These are phyloP conservation scores for Xanthoceras sorbifolium DNA, from an alignment of 345 rosid genomes.

Conservation along the genomic window DNA sequence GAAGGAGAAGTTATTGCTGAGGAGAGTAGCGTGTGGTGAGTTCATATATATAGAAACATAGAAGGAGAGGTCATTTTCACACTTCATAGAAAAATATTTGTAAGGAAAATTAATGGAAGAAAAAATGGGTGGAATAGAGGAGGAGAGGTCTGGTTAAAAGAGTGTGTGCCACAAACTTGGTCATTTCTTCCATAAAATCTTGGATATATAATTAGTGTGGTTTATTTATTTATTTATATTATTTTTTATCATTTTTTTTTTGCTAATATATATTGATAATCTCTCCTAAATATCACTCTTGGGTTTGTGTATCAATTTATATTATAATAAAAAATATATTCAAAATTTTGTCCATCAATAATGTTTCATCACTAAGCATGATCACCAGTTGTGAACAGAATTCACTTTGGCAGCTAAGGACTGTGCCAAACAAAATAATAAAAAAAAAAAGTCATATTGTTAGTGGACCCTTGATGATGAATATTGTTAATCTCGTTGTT, in stretches of 20 bases:
- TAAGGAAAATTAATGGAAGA: background rate
- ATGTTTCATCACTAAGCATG: constrained; percentile 24
- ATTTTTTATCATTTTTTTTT: background rate
- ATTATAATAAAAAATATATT: background rate
- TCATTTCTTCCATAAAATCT: constrained; percentile 30
- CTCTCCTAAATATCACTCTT: constrained; percentile 40
- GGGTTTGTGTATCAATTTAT: background rate
- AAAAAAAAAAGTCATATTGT: background rate
- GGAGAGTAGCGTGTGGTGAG: constrained; percentile 14
- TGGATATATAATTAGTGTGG: constrained; percentile 23
- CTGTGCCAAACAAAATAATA: background rate
- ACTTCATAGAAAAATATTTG: constrained; percentile 4
- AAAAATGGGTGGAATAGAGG: constrained; percentile 13
- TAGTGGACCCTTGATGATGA: constrained; percentile 8
- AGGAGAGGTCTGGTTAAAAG: constrained; percentile 14
- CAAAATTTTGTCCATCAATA: background rate
- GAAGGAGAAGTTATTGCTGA: constrained; percentile 16
- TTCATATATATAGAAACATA: constrained; percentile 26
- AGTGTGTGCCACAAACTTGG: constrained; percentile 31
- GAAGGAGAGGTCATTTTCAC: constrained; percentile 26
- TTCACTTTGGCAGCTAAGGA: background rate
- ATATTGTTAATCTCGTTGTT: background rate
- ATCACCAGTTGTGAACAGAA: constrained; percentile 13
- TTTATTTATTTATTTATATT: constrained; percentile 12
- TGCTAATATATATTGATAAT: constrained; percentile 29